Evolutionary conservation across 2,329 filamentous ascomycete genomes (phyloP).

Genomic region (Chalaropsis thielavioides): DNA sequence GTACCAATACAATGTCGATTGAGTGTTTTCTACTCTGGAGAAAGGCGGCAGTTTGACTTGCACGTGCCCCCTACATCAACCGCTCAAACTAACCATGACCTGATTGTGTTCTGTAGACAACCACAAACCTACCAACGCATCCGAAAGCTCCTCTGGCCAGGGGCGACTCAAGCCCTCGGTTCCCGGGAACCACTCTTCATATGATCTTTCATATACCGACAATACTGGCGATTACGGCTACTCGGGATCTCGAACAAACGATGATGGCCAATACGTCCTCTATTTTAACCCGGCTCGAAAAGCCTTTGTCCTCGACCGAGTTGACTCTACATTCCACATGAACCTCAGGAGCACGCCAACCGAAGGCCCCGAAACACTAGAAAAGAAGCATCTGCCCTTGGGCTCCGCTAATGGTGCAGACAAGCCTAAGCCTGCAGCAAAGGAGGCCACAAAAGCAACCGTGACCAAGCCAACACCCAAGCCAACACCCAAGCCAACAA

Average conservation of each 20-base stretch:
- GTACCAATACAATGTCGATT: background rate
- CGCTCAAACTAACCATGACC: background rate
- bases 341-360: slow-evolving; percentile 60
- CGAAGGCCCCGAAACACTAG: slow-evolving; percentile 48
- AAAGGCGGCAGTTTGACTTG: background rate
- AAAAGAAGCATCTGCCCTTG: slow-evolving; percentile 53
- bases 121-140: slow-evolving; percentile 42
- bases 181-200: slow-evolving; percentile 36
- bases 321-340: slow-evolving; percentile 76
- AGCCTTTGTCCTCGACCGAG: slow-evolving; percentile 65
- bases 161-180: slow-evolving; percentile 36
- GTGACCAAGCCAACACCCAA: slow-evolving; percentile 17
- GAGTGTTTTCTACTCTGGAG: background rate
- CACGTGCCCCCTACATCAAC: background rate
- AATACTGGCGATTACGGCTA: slow-evolving; percentile 45
- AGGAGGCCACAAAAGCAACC: slow-evolving; percentile 12
- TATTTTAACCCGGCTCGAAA: slow-evolving; percentile 63
- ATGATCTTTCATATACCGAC: slow-evolving; percentile 41
- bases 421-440: slow-evolving; percentile 15
- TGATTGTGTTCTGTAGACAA: slow-evolving; percentile 35
- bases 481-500: slow-evolving; percentile 18
- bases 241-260: slow-evolving; percentile 42
- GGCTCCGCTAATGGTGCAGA: slow-evolving; percentile 24
- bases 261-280: slow-evolving; percentile 47
- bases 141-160: slow-evolving; percentile 30